Conservation (phyloP, 2,329 filamentous ascomycete genomes). For the Diaporthe batatas region DNA sequence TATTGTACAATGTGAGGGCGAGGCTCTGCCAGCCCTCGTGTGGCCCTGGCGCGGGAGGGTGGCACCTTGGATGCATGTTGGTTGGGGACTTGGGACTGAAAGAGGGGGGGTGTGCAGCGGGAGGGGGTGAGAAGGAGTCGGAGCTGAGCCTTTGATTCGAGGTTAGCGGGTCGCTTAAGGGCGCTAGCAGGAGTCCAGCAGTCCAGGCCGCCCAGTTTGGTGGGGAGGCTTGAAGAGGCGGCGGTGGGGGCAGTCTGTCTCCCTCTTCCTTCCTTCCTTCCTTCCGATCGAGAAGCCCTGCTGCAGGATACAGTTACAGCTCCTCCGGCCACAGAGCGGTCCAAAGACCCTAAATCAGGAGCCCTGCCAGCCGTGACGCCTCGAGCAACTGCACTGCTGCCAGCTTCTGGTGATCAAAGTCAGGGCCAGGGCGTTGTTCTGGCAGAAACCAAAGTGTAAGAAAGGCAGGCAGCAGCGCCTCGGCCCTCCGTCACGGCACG, state of each 20-base stretch:
- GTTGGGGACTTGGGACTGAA: conserved; percentile 19
- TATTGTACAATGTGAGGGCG: conserved; percentile 35
- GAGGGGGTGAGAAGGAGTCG: conserved; percentile 30
- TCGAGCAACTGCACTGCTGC: background rate
- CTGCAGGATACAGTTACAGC: background rate
- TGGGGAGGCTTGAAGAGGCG: background rate
- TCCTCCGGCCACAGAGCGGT: conserved; percentile 6
- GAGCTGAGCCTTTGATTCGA: conserved; percentile 36
- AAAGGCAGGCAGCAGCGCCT: conserved; percentile 37
- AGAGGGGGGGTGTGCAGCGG: conserved; percentile 6
- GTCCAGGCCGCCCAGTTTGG: background rate
- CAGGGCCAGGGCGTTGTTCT: background rate
- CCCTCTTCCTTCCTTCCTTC: conserved; percentile 13
- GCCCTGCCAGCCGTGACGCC: background rate
- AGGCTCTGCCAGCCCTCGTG: conserved; percentile 34
- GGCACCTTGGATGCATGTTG: conserved; percentile 27
- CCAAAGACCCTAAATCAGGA: background rate
- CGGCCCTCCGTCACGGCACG: background rate
- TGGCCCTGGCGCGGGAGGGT: conserved; percentile 7
- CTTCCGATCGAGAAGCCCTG: conserved; percentile 26
- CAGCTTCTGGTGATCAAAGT: background rate
- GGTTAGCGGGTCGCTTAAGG: conserved; percentile 34
- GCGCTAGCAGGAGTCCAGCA: conserved; percentile 32
- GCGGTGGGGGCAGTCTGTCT: conserved; percentile 10
- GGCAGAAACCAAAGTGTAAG: conserved; percentile 36